Base-by-base conservation (phyloP, 2,329 filamentous ascomycete species). In the Xylariomycetidae sp. region DNA sequence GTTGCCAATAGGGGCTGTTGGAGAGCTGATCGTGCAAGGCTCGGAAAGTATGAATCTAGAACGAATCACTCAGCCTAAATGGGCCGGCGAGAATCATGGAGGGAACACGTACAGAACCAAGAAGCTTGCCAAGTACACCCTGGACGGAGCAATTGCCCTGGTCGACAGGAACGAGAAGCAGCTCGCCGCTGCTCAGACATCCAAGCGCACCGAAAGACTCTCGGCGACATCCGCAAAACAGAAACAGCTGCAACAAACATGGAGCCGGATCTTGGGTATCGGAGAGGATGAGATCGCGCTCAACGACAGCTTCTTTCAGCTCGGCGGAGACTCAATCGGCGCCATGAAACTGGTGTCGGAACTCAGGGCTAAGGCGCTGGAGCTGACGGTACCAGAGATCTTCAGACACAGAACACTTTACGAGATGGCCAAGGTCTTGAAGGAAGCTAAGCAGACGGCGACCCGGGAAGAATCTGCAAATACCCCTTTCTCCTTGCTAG, bases 261-360 rank as follows among this genome's bases (percentile, higher is more conserved):
- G 74, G 72, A 60, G 64, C 20, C 59, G 59, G 4, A 63, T 74
- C 2, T 53, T 77, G 18, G 53, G 48, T 1, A 50, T 71, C 1
- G 44, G 55, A 1, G 59, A 70, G 34, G 61, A 69, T 3, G 57
- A 67, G 2, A 72, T 79, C 13, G 63, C 69, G 2, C 54, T 69
- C 2, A 67, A 76, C 9, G 69, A 78, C 45, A 75, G 70, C 55
- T 80, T 80, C 56, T 79, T 80, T 63, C 64, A 67, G 3, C 63
- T 78, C 0, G 75, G 76, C 1, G 76, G 76, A 14, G 74, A 80
- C 54, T 80, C 75, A 0, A 72, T 80, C 16, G 57, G 66, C 2
- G 74, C 74, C 2, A 82, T 81, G 73, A 76, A 72, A 49, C 58
- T 81, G 1, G 76, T 79, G 1, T 70, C 74, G 3, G 69, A 71